These are phyloP conservation scores for Nakazawaea ambrosiae DNA, from an alignment of 805 yeast species.

Conservation along the genomic window DNA sequence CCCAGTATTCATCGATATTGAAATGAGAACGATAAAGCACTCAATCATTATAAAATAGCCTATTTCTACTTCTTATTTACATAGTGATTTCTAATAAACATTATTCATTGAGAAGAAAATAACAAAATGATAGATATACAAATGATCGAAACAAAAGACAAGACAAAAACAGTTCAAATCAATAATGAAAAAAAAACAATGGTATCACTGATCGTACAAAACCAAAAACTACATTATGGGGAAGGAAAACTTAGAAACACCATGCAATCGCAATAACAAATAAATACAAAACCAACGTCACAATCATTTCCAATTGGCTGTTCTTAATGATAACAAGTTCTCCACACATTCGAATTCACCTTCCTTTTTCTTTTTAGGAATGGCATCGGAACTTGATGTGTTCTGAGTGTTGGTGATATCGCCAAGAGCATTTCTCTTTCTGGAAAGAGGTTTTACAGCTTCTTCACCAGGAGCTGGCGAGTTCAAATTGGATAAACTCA, in stretches of 20 bases:
- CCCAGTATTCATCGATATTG: too few relatives aligned
- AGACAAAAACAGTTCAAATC: too few relatives aligned
- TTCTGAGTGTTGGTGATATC: slow-evolving; percentile 18
- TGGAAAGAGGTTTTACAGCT: slow-evolving; percentile 2
- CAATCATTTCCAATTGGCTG: slow-evolving; percentile 28
- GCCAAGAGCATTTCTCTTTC: slow-evolving; percentile 14
- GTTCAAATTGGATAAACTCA: slow-evolving; percentile 7
- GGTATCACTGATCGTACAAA: not conserved
- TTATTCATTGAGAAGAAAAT: too few relatives aligned
- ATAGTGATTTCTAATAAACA: too few relatives aligned
- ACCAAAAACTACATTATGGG: slow-evolving; percentile 14
- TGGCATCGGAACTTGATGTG: not conserved
- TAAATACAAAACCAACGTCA: too few relatives aligned
- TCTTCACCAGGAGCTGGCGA: slow-evolving; percentile 4
- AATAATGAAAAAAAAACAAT: not conserved
- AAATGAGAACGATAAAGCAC: too few relatives aligned
- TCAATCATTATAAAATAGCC: too few relatives aligned
- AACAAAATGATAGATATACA: not conserved
- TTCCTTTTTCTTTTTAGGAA: slow-evolving; percentile 9
- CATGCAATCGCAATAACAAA: not conserved
- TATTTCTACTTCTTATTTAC: too few relatives aligned
- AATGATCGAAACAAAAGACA: too few relatives aligned
- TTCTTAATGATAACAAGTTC: slow-evolving; percentile 31
- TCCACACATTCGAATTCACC: slow-evolving; percentile 28
- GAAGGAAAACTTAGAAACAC: not conserved